phyloP scores from a whole-genome alignment of 108 stramenopile species.

The Nannochloropsis granulata region DNA sequence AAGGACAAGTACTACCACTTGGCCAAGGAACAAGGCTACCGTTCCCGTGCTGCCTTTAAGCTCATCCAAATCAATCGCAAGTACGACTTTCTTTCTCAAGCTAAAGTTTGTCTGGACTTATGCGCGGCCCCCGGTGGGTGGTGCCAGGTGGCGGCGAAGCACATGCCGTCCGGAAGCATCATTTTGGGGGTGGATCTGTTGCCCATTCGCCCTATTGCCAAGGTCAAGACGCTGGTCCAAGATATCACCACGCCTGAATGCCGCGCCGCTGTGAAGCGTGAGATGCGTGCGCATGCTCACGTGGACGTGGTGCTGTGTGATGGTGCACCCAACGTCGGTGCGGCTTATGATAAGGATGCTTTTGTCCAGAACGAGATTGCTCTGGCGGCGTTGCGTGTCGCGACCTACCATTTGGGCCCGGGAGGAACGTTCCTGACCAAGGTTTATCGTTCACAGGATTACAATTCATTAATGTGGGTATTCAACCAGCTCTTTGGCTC shows the following conservation, averaged over 20 bases:
- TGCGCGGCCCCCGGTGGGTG: slow-evolving; percentile 99
- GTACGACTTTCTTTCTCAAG: slow-evolving; percentile 60
- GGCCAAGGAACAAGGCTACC: slow-evolving; percentile 95
- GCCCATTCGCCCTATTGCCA: slow-evolving; percentile 69
- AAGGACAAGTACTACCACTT: slow-evolving; percentile 53
- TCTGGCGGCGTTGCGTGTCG: slow-evolving; percentile 84
- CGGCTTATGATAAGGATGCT: slow-evolving; percentile 85
- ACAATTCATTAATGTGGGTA: slow-evolving; percentile 87
- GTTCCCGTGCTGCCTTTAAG: slow-evolving; percentile 82
- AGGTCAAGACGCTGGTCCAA: slow-evolving; percentile 76
- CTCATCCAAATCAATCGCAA: slow-evolving; percentile 95
- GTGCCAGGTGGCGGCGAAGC: slow-evolving; percentile 82
- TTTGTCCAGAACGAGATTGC: slow-evolving; percentile 94
- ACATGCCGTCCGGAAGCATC: slow-evolving; percentile 45
- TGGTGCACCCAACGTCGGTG: slow-evolving; percentile 99
- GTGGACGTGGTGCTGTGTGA: slow-evolving; percentile 96
- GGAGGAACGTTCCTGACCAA: slow-evolving; percentile 91
- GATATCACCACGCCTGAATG: slow-evolving; percentile 96
- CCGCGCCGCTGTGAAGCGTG: slow-evolving; percentile 57
- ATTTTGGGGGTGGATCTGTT: slow-evolving; percentile 94
- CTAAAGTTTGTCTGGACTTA: slow-evolving; percentile 73
- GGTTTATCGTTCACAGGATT: slow-evolving; percentile 90
- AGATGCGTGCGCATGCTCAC: slow-evolving; percentile 45
- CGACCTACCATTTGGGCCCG: slow-evolving; percentile 66
- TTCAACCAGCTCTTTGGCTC: slow-evolving; percentile 77